phyloP scores from a whole-genome alignment of 305 asterid species.

The Rubia occidens region DNA sequence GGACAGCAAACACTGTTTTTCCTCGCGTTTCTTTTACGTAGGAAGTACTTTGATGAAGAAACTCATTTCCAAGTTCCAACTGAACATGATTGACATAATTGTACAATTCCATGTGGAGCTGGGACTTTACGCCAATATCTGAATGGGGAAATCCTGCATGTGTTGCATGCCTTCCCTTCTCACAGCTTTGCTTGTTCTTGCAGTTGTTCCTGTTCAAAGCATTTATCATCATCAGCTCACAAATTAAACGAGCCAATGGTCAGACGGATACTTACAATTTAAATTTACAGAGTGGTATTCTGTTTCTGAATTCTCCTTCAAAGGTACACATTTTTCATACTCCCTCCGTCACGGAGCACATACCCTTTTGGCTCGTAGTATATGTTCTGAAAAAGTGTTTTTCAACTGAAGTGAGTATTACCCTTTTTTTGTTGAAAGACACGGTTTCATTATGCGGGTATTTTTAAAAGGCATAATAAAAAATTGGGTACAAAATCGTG shows the following conservation, averaged over 20 bases:
- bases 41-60: too few relatives aligned
- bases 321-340: neutral
- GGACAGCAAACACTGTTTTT: too few relatives aligned
- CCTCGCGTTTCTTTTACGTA: too few relatives aligned
- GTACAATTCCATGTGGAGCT: neutral
- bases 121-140: neutral
- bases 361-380: too few relatives aligned
- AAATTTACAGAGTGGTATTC: neutral
- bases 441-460: neutral
- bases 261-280: neutral
- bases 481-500: too few relatives aligned
- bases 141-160: neutral
- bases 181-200: conserved; percentile 22
- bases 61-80: neutral
- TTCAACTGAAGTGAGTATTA: too few relatives aligned
- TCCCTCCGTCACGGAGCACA: too few relatives aligned
- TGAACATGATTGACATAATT: neutral
- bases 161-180: conserved; percentile 5
- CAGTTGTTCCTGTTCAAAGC: conserved; percentile 23
- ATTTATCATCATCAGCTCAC: neutral
- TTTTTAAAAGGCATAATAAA: too few relatives aligned
- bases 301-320: neutral
- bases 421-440: neutral
- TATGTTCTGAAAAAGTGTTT: too few relatives aligned
- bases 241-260: neutral